Base-by-base conservation (phyloP, 192 early-diverging fungal genomes). In the Entrophospora sp. region DNA sequence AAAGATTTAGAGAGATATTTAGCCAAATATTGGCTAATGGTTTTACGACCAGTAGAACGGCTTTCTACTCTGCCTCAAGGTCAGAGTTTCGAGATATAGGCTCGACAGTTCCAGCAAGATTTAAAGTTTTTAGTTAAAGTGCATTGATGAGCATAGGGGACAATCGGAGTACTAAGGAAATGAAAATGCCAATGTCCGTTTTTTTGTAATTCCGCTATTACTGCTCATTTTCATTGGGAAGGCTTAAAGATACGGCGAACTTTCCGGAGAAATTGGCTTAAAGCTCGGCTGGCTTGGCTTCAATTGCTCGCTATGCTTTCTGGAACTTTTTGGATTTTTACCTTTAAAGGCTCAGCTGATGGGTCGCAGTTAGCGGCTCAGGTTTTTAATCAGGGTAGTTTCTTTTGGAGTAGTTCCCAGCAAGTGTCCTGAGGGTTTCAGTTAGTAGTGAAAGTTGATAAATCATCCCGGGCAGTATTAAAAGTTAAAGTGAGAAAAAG, bases 161-260 rank as follows among this genome's bases (percentile, higher is more conserved):
- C 40, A 4, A 42, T 42, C 3, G 40, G 40, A 42, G 40, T 42
- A n/a, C n/a, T n/a, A 9, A 40, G 14, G 6, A 40, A 40, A 40
- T 40, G 38, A 40, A 40, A 40, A 40, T 40, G 38, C 38, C 38
- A 40, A 40, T n/a, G n/a, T n/a, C 38, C 38, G 14, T 40, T 40
- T 49, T 49, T 49, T 49, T 49, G 48, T 49, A 49, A 49, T 49
- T 49, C 48, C 12, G 48, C 9, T 5, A 49, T n/a, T 10, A 49
- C 24, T 49, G 24, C 20, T 49, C 48, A 20, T 49, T 49, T 49
- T 49, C 48, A 49, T 14, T 24, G 9, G 18, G 5, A 10, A 20
- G 48, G 48, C 24, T 49, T 49, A 10, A 5, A 49, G 6, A 24
- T 10, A 49, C 14, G 48, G 20, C 48, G 48, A 49, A 49, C 18